These are phyloP conservation scores for Leccinum arenicola DNA, from an alignment of 768 basidiomycete genomes.

Conservation along the genomic window DNA sequence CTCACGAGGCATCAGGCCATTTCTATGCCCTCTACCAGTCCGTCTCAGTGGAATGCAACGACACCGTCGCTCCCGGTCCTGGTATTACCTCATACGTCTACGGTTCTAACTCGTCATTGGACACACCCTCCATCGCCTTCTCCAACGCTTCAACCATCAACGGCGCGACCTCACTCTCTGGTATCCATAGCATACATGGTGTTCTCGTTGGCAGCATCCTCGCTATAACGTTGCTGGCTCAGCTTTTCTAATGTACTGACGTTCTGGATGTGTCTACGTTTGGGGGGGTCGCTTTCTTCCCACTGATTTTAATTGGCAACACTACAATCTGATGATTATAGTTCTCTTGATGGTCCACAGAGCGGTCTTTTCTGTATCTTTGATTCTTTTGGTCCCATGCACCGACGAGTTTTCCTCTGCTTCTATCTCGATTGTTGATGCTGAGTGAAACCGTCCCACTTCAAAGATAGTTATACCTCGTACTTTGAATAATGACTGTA, in stretches of 20 bases:
- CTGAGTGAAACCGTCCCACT: not conserved
- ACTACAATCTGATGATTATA: not conserved
- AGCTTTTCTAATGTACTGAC: conserved; percentile 18
- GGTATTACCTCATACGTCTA: conserved; percentile 67
- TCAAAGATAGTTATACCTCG: not conserved
- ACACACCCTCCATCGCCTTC: conserved; percentile 53
- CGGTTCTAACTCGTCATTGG: conserved; percentile 47
- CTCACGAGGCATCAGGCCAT: conserved; percentile 44
- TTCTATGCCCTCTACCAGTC: conserved; percentile 66
- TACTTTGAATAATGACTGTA: not conserved
- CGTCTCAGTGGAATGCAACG: conserved; percentile 62
- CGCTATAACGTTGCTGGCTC: conserved; percentile 14
- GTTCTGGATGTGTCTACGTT: not conserved
- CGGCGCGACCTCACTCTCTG: conserved; percentile 26
- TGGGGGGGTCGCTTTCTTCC: not conserved
- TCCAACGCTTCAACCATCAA: conserved; percentile 59
- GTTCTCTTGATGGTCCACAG: not conserved
- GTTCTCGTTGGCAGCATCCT: conserved; percentile 13
- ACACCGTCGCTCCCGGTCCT: conserved; percentile 40
- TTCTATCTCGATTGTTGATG: not conserved
- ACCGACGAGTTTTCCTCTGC: not conserved
- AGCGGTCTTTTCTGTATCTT: conserved; percentile 1
- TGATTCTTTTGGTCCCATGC: not conserved
- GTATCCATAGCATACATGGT: conserved; percentile 10
- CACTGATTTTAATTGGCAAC: not conserved